Conservation (phyloP, 1,284 basidiomycete species). For the Heterobasidion parviporum region DNA sequence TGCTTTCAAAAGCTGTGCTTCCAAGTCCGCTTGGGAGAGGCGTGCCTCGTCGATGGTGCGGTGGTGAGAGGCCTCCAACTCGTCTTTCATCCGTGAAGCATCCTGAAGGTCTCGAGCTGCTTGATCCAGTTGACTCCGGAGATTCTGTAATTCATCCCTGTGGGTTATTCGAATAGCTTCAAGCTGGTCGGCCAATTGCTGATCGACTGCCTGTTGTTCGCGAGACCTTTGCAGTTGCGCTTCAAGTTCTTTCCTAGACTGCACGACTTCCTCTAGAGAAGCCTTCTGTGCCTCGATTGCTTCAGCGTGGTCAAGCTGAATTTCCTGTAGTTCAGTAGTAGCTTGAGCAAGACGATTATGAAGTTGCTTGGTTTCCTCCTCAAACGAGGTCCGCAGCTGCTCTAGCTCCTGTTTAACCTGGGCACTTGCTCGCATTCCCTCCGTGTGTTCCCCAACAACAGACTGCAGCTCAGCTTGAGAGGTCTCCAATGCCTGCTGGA, state of each 20-base stretch:
- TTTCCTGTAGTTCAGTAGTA: conserved; percentile 25
- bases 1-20: conserved; percentile 15
- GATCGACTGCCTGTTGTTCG: conserved; percentile 4
- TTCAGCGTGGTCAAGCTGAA: conserved; percentile 21
- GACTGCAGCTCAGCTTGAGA: conserved; percentile 5
- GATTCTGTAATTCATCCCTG: conserved; percentile 14
- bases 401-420: conserved; percentile 18
- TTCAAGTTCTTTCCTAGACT: conserved; percentile 12
- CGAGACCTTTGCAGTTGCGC: conserved; percentile 1
- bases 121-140: conserved; percentile 12
- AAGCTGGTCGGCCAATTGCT: conserved; percentile 11
- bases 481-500: conserved; percentile 7
- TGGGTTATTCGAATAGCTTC: conserved; percentile 8
- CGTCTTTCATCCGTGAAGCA: conserved; percentile 4
- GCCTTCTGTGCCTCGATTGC: conserved; percentile 12
- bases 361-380: conserved; percentile 28
- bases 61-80: conserved; percentile 3
- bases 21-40: conserved; percentile 14
- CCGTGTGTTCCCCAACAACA: conserved; percentile 1
- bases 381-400: conserved; percentile 28
- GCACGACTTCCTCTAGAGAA: conserved; percentile 14
- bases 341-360: conserved; percentile 27
- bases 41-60: conserved; percentile 1
- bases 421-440: neutral
- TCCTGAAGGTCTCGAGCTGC: conserved; percentile 8